phyloP scores from a whole-genome alignment of 345 rosid species.

The Linum usitatissimum region DNA sequence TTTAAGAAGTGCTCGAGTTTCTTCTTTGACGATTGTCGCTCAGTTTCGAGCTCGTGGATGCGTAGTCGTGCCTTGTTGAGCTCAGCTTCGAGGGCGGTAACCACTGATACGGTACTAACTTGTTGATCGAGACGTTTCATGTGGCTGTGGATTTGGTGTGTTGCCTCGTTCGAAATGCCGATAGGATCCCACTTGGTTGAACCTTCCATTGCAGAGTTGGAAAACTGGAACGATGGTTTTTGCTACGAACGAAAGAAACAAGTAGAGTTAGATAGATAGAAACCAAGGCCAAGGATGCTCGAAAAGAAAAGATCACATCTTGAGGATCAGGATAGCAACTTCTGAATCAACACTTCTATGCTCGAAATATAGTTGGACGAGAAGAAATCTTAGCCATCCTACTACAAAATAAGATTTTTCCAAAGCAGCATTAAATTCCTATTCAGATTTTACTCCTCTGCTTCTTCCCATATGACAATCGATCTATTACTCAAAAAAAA shows the following conservation, averaged over 20 bases:
- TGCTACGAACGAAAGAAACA: conserved; percentile 21
- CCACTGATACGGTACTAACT: not conserved
- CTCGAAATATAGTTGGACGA: not conserved
- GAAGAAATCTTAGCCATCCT: not conserved
- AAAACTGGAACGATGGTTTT: conserved; percentile 43
- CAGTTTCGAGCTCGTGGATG: conserved; percentile 10
- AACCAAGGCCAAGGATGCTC: not conserved
- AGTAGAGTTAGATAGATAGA: not conserved
- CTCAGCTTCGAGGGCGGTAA: conserved; percentile 7
- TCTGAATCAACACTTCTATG: not conserved
- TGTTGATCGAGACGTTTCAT: conserved; percentile 1
- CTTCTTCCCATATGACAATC: not conserved
- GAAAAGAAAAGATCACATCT: not conserved
- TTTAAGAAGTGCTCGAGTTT: conserved; percentile 3
- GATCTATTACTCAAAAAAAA: no score
- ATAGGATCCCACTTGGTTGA: conserved; percentile 15
- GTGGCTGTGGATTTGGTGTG: not conserved
- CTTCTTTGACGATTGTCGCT: conserved; percentile 2
- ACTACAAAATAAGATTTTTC: not conserved
- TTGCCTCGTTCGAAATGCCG: not conserved
- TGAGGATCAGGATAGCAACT: not conserved
- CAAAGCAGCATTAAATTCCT: not conserved
- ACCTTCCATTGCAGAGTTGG: conserved; percentile 1
- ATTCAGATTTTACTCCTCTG: no score
- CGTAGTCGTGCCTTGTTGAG: conserved; percentile 3